A percentile compares a stretch with the other conserved stretches of the same genome.
Conservation (phyloP, 441 rosid genomes). For the Rhodomyrtus psidioides region DNA sequence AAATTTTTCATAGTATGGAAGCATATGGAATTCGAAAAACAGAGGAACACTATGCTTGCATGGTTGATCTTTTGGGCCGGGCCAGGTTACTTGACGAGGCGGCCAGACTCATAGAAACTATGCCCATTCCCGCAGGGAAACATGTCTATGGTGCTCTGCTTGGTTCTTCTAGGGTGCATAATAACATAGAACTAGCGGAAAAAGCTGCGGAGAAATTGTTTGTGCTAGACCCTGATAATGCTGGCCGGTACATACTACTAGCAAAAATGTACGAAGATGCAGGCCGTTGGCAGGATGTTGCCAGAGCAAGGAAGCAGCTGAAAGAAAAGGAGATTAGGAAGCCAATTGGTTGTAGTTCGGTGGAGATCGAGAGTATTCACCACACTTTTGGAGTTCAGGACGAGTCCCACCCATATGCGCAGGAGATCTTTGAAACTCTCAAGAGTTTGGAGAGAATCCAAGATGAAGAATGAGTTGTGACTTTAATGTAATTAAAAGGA, state of each 20-base stretch:
- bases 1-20: not conserved
- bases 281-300: not conserved
- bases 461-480: not conserved
- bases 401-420: not conserved
- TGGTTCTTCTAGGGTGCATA: conserved; percentile 3
- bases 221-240: not conserved
- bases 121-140: conserved; percentile 3
- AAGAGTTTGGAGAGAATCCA: not conserved
- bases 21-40: not conserved
- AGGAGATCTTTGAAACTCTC: not conserved
- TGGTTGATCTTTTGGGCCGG: conserved; percentile 4
- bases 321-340: not conserved
- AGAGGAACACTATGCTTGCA: conserved; percentile 4
- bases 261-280: conserved; percentile 2
- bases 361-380: not conserved
- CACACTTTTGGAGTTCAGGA: conserved; percentile 1
- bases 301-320: not conserved
- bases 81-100: not conserved
- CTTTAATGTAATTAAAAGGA: not conserved
- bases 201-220: not conserved
- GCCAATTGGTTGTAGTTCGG: not conserved
- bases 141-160: conserved; percentile 4
- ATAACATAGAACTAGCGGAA: not conserved
- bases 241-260: not conserved
- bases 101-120: not conserved